These are phyloP conservation scores for Cladosporium colombiae DNA, from an alignment of 2,329 filamentous ascomycete genomes.

Conservation along the genomic window DNA sequence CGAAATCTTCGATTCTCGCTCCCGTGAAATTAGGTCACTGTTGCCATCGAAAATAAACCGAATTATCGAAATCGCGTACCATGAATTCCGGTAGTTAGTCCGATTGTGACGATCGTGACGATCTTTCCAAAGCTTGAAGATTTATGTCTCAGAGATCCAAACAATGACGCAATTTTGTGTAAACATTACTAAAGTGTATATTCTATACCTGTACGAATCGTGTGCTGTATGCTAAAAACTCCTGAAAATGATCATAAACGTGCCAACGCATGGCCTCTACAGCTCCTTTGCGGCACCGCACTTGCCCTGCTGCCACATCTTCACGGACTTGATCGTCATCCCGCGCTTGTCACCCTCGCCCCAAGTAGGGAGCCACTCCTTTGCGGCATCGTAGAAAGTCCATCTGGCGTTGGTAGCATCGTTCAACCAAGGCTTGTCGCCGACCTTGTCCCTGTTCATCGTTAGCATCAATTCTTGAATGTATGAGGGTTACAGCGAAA, in stretches of 20 bases:
- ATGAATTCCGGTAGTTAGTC: neutral
- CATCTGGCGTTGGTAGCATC: constrained; percentile 64
- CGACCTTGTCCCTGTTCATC: constrained; percentile 36
- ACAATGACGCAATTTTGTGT: neutral
- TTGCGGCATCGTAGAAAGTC: constrained; percentile 71
- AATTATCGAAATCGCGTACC: neutral
- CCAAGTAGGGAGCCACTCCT: constrained; percentile 72
- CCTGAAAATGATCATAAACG: constrained; percentile 3
- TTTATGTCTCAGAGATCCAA: neutral
- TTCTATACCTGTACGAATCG: neutral
- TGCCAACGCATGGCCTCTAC: neutral
- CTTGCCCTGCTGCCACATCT: constrained; percentile 64
- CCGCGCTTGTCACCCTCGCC: constrained; percentile 49
- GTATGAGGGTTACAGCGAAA: constrained; percentile 27
- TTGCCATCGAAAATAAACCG: neutral
- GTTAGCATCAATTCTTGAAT: neutral
- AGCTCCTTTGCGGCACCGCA: constrained; percentile 12
- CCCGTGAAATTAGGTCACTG: neutral
- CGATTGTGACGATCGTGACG: neutral
- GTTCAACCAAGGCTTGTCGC: constrained; percentile 75
- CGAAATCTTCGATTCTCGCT: neutral
- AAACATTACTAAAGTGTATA: constrained; percentile 5
- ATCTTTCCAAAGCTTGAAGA: neutral
- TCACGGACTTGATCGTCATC: constrained; percentile 60
- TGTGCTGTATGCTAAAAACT: neutral